Conservation (phyloP, 495 filamentous ascomycete species). For the Penicillium fimorum region DNA sequence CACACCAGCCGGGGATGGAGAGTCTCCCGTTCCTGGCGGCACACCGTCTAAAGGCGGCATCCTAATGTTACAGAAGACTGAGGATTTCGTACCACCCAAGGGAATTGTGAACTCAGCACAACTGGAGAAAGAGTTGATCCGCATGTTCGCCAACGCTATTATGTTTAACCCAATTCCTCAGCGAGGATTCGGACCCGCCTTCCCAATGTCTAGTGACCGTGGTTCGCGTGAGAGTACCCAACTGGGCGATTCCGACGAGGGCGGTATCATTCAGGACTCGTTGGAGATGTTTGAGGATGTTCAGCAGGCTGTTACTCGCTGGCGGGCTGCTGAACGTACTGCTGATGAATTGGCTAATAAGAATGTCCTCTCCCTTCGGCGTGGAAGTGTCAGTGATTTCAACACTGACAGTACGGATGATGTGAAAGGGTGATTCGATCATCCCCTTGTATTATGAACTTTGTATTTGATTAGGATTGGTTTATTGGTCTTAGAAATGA, state of each 20-base stretch:
- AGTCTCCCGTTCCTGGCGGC: conserved; percentile 39
- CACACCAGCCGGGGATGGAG: conserved; percentile 46
- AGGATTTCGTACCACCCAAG: conserved; percentile 78
- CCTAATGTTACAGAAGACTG: conserved; percentile 60
- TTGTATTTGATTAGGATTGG: conserved; percentile 21
- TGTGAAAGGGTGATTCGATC: conserved; percentile 32
- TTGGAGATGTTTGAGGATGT: conserved; percentile 80
- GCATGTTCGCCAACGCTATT: conserved; percentile 95
- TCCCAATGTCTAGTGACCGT: conserved; percentile 44
- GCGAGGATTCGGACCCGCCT: conserved; percentile 64
- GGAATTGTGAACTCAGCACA: conserved; percentile 93
- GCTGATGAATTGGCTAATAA: conserved; percentile 45
- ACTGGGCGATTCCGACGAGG: conserved; percentile 62
- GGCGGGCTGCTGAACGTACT: conserved; percentile 58
- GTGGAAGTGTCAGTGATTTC: conserved; percentile 43
- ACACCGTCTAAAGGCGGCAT: conserved; percentile 41
- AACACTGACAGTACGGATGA: conserved; percentile 46
- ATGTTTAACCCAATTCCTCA: conserved; percentile 88
- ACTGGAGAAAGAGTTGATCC: conserved; percentile 90
- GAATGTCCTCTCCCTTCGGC: conserved; percentile 41
- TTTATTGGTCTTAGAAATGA: conserved; percentile 11
- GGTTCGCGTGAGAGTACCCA: conserved; percentile 45
- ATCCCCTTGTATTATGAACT: conserved; percentile 25
- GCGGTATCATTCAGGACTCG: conserved; percentile 78
- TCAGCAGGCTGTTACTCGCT: conserved; percentile 56